These are phyloP conservation scores for Paecilomyces formosus DNA, from an alignment of 2,329 filamentous ascomycete species.

Conservation along the genomic window DNA sequence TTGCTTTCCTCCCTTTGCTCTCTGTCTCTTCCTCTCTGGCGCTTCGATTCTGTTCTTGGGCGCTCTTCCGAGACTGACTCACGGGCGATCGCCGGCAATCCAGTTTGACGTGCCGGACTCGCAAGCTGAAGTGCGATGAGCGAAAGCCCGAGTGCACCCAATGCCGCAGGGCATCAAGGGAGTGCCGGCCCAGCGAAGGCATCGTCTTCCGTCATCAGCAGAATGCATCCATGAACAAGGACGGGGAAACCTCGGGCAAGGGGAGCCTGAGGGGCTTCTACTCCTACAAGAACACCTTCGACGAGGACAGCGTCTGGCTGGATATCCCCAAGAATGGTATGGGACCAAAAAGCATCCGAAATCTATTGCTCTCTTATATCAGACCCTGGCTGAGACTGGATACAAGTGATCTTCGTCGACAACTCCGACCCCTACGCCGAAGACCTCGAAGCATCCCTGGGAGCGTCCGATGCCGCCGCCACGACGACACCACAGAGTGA, in stretches of 20 bases:
- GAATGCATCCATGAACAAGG: constrained; percentile 60
- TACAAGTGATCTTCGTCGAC: constrained; percentile 53
- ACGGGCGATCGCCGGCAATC: neutral
- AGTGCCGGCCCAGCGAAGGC: constrained; percentile 55
- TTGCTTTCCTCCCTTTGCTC: constrained; percentile 3
- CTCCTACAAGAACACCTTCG: constrained; percentile 59
- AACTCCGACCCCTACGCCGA: constrained; percentile 56
- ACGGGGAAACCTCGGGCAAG: constrained; percentile 30
- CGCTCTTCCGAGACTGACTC: neutral
- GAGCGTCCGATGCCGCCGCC: constrained; percentile 21
- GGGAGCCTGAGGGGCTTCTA: constrained; percentile 54
- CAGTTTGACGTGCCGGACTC: constrained; percentile 50
- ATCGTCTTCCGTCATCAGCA: constrained; percentile 63
- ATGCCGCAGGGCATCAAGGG: constrained; percentile 53
- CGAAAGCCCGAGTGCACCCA: constrained; percentile 54
- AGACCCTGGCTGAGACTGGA: neutral
- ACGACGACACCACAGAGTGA: constrained; percentile 20
- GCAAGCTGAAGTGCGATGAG: constrained; percentile 61
- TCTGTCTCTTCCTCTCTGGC: neutral
- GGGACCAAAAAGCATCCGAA: constrained; percentile 4
- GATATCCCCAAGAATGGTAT: constrained; percentile 53
- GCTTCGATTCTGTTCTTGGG: neutral
- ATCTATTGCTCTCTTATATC: neutral
- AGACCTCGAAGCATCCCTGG: constrained; percentile 31
- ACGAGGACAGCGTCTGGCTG: constrained; percentile 54